Base-by-base conservation (phyloP, 352 stramenopile genomes). In the Pythium inflatum region DNA sequence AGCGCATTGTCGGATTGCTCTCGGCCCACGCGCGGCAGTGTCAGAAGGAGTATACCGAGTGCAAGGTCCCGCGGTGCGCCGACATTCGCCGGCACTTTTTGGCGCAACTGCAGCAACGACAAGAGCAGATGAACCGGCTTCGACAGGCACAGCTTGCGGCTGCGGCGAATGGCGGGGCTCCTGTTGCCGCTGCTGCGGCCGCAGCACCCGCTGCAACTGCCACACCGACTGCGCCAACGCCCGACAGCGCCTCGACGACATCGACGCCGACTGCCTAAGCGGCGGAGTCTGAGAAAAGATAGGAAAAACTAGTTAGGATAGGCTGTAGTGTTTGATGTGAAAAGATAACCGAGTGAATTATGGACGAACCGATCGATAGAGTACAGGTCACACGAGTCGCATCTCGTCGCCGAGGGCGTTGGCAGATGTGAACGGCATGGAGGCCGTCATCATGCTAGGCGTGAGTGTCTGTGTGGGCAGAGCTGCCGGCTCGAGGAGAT, bases 1-100 rank as follows among this genome's bases (percentile, higher is more conserved):
- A 92, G 62, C 86, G 89, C 27, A 96, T 97, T 63, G 85, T 92
- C 20, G 88, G 88, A 2, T 62, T 97, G 59, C 78, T 97, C 3
- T 93, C 82, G 5, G 85, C 88, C 0, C 90, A 97, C 46, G 88
- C 89, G 48, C 75, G 87, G 1, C 87, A 94, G 63, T 94, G 90
- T 73, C 80, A 82, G 22, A 96, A 94, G 62, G 81, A 87, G 45
- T 89, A 92, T 50, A 66, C 76, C 5, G 73, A 77, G 22, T 97
- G 90, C 73, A 87, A 91, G 49, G 90, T 97, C 18, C 90, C 85
- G 20, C 87, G 90, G 0, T 97, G 90, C 56, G 86, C 86, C 0
- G 89, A 96, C 59, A 93, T 96, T 63, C 84, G 87, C 7, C 87
- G 88, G 24, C 87, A 95, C 59, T 93, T 96, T 49, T 69, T 92